Percentiles rank a stretch among this genome's conserved stretches.
These are phyloP conservation scores for Geosiphon pyriformis DNA, from an alignment of 192 early-diverging fungal genomes.

Conservation along the genomic window DNA sequence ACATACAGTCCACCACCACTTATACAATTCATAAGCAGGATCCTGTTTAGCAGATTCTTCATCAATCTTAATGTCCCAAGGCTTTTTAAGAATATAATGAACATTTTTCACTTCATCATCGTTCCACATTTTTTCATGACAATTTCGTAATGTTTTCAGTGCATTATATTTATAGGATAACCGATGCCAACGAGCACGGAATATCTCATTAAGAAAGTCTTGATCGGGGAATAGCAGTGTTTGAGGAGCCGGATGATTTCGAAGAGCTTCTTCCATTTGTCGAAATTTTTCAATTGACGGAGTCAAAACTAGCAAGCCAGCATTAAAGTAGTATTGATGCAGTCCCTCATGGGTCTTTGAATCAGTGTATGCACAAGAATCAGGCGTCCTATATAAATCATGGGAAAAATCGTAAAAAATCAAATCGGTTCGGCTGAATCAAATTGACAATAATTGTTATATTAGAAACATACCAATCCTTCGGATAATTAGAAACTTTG, in stretches of 20 bases:
- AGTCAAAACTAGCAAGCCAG: constrained; percentile 42
- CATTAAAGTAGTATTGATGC: constrained; percentile 41
- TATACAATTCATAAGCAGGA: constrained; percentile 19
- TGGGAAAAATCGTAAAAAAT: too few relatives aligned
- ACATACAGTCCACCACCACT: too few relatives aligned
- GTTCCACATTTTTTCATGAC: constrained; percentile 39
- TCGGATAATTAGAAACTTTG: constrained; percentile 32
- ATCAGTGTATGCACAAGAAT: constrained; percentile 39
- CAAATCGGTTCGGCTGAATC: not conserved
- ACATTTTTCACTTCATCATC: constrained; percentile 30
- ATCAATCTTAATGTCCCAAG: constrained; percentile 31
- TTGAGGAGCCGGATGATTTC: constrained; percentile 11
- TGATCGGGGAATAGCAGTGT: constrained; percentile 43
- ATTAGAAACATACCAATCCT: constrained; percentile 40
- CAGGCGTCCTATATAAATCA: constrained; percentile 35
- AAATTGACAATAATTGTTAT: too few relatives aligned
- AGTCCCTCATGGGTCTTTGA: too few relatives aligned
- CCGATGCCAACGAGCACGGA: constrained; percentile 34
- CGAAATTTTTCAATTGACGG: constrained; percentile 30
- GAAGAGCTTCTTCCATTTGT: constrained; percentile 26
- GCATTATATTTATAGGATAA: constrained; percentile 49
- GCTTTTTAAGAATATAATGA: constrained; percentile 45
- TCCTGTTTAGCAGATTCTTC: not conserved
- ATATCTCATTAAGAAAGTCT: constrained; percentile 45
- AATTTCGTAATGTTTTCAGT: constrained; percentile 35